Evolutionary conservation across 805 yeast genomes (phyloP).

Genomic region (Saturnispora sekii): DNA sequence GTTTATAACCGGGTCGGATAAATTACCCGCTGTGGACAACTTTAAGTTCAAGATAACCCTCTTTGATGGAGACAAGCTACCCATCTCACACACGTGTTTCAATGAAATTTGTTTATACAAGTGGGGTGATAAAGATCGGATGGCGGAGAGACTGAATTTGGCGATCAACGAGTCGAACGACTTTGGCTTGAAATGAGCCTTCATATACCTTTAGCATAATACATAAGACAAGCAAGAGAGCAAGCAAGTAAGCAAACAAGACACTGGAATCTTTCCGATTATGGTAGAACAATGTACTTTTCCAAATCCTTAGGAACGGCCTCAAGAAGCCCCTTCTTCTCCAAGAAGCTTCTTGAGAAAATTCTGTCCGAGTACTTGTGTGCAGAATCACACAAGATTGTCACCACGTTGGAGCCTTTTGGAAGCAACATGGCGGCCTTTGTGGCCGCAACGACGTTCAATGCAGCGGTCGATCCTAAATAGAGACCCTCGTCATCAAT

Average conservation of each 20-base stretch:
- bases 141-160: constrained; percentile 46
- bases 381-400: constrained; percentile 84
- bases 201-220: neutral
- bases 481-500: constrained; percentile 86
- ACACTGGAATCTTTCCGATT: constrained; percentile 2
- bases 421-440: constrained; percentile 69
- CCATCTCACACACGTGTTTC: constrained; percentile 90
- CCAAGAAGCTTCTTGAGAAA: constrained; percentile 70
- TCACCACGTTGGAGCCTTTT: constrained; percentile 72
- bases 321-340: constrained; percentile 53
- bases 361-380: constrained; percentile 79
- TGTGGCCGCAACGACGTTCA: constrained; percentile 84
- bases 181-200: constrained; percentile 41
- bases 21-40: constrained; percentile 84
- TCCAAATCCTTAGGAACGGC: constrained; percentile 61
- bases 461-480: constrained; percentile 83
- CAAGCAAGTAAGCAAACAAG: neutral
- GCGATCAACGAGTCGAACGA: constrained; percentile 81
- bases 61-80: constrained; percentile 37
- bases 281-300: constrained; percentile 51
- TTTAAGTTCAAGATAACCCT: constrained; percentile 54
- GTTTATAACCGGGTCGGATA: constrained; percentile 84
- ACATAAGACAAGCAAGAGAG: neutral
- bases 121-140: constrained; percentile 45
- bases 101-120: constrained; percentile 76